Base-by-base conservation (phyloP, 345 rosid species). In the Melastoma malabathricum region DNA sequence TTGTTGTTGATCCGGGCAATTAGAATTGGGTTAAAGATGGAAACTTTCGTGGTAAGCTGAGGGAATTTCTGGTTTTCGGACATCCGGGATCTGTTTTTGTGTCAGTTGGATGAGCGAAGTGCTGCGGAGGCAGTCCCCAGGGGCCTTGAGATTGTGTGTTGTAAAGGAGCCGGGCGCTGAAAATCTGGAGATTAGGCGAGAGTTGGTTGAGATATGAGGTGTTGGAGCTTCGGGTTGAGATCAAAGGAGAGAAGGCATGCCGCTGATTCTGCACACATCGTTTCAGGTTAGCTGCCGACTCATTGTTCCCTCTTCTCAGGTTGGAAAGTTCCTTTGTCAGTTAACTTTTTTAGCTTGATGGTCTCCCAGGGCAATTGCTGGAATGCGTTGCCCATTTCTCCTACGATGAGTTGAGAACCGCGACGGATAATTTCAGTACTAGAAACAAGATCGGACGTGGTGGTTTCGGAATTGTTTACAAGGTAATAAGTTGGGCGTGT, bases 391-490 rank as follows among this genome's bases (percentile, higher is more conserved):
- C 74, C 31, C 70, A 72, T 59, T 53, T 80, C 54, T 68, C 83
- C 4, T 70, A 57, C 59, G 38, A 64, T 18, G 71, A 72, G 43
- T 27, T 80, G 50, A 68, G 65, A 49, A 56, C 51, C 14, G 86
- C 81, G 10, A 77, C 86, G 5, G 66, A 68, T 52, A 49, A 77
- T 61, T 80, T 80, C 41, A 60, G 66, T 58, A 12, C 54, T 4
- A 59, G 63, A 61, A 72, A 72, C 41, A 72, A 62, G 59, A 63
- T 80, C 14, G 86, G 86, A 20, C 58, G 72, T 47, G 86, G 86
- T 56, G 86, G 83, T 45, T 80, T 80, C 15, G 86, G 86, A 56
- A 68, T 45, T 2, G 86, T 80, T 46, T 76, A 74, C 71, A 77
- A 76, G 86, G 86, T 80, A 52, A 23, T 23, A 47, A 25, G 25